phyloP scores from a whole-genome alignment of 768 basidiomycete genomes.

The Hericium coralloides region DNA sequence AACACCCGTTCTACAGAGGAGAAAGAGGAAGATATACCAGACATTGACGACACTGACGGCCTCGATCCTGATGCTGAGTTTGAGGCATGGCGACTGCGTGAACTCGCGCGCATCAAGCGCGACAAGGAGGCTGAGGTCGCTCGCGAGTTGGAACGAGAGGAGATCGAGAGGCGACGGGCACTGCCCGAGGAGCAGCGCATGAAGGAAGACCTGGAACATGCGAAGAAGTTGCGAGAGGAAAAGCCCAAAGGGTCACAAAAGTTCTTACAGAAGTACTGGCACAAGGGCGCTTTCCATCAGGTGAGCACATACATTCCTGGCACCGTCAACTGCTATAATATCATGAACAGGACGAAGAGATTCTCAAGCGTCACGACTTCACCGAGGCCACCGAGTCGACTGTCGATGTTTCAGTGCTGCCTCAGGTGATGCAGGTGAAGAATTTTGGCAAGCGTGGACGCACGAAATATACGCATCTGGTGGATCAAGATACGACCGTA shows the following conservation, averaged over 20 bases:
- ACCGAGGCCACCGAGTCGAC: conserved; percentile 87
- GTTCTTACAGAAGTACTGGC: conserved; percentile 98
- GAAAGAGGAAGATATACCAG: conserved; percentile 72
- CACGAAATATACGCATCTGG: conserved; percentile 92
- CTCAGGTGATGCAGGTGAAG: conserved; percentile 94
- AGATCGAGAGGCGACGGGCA: conserved; percentile 84
- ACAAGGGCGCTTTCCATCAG: conserved; percentile 98
- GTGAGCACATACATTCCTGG: conserved; percentile 29
- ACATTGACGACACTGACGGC: conserved; percentile 94
- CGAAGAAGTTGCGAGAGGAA: conserved; percentile 72
- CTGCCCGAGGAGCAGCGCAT: conserved; percentile 90
- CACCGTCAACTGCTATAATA: not conserved
- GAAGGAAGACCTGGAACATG: conserved; percentile 85
- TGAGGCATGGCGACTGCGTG: conserved; percentile 92
- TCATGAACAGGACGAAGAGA: conserved; percentile 67
- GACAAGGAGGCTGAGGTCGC: conserved; percentile 85
- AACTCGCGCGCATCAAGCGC: conserved; percentile 85
- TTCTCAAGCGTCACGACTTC: conserved; percentile 76
- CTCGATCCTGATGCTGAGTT: conserved; percentile 86
- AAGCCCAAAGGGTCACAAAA: conserved; percentile 88
- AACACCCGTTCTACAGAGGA: conserved; percentile 53
- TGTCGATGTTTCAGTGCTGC: conserved; percentile 79
- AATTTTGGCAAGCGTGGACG: conserved; percentile 90
- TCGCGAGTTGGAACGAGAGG: conserved; percentile 79
- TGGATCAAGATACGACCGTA: conserved; percentile 87